These are phyloP conservation scores for Phyllosticta ampelicida DNA, from an alignment of 2,329 filamentous ascomycete genomes.

Conservation along the genomic window DNA sequence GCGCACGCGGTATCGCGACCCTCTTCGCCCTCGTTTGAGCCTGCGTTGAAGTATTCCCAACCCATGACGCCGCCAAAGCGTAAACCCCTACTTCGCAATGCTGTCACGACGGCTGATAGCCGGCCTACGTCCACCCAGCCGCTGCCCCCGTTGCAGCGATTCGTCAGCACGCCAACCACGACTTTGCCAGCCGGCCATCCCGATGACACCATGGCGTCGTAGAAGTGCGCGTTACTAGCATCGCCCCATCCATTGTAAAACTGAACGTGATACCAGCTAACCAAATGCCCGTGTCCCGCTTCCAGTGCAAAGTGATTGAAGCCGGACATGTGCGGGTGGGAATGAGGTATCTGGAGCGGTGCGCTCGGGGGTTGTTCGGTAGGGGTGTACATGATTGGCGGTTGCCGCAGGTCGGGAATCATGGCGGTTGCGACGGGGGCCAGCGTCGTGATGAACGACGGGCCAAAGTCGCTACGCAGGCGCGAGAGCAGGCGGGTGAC, in stretches of 20 bases:
- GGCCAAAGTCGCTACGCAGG: slow-evolving; percentile 52
- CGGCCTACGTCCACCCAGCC: slow-evolving; percentile 49
- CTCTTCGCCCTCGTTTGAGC: slow-evolving; percentile 21
- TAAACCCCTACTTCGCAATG: slow-evolving; percentile 46
- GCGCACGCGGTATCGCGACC: slow-evolving; percentile 47
- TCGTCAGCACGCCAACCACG: slow-evolving; percentile 72
- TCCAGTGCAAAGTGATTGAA: slow-evolving; percentile 74
- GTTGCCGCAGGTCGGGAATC: slow-evolving; percentile 34
- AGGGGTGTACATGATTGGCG: slow-evolving; percentile 14
- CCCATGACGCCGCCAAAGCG: slow-evolving; percentile 81
- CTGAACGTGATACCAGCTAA: slow-evolving; percentile 82
- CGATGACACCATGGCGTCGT: slow-evolving; percentile 43
- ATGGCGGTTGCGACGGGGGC: slow-evolving; percentile 73
- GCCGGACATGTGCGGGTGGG: slow-evolving; percentile 57
- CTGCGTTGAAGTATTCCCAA: slow-evolving; percentile 88
- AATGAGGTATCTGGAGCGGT: slow-evolving; percentile 25
- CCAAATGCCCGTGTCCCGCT: slow-evolving; percentile 33
- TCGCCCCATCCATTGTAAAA: slow-evolving; percentile 90
- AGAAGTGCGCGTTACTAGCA: slow-evolving; percentile 41
- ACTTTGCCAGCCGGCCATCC: slow-evolving; percentile 67
- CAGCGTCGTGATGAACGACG: slow-evolving; percentile 63
- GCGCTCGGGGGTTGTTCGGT: slow-evolving; percentile 17
- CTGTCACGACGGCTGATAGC: slow-evolving; percentile 46
- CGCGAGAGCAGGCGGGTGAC: slow-evolving; percentile 42
- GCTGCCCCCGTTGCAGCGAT: slow-evolving; percentile 55